Base-by-base conservation (phyloP, 2,329 filamentous ascomycete genomes). In the Trichoderma sp. region DNA sequence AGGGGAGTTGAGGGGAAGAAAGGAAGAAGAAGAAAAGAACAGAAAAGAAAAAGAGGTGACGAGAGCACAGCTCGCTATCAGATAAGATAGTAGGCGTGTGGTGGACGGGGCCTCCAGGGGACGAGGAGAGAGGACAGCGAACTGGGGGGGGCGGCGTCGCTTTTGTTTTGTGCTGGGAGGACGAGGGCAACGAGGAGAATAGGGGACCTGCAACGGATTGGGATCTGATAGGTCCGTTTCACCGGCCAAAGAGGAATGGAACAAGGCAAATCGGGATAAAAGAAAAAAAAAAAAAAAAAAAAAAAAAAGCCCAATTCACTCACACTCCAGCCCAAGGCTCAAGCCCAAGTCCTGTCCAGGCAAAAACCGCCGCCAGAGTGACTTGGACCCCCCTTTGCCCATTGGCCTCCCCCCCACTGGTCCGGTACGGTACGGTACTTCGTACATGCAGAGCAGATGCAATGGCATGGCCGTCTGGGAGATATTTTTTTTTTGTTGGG, bases 61-160 rank as follows among this genome's bases (percentile, higher is more conserved):
- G 42, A 48, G 57, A 60, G 60, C 60, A 64, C 60, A 64, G 60
- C 60, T 64, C 60, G 37, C 52, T 57, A 65, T 65, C 64, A 34
- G 54, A 66, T 58, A 58, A 66, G 64, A 66, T 57, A 22, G 39
- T n/a, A 59, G 42, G 53, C 37, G 53, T 42, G 22, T 59, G 42
- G 37, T 57, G 29, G 32, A 59, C n/a, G 39, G 61, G 45, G 50
- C 61, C 50, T 42, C 60, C 35, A 42, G 25, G 34, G 48, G 34
- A 39, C 25, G 59, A 64, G 50, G 35, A 34, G 22, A 37, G 59
- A 63, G 32, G 52, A 12, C 22, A 35, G 22, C 59, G 17, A 52
- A 52, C 59, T 27, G 34, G 60, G 48, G 48, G 57, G 60, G 42
- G 27, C 37, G 35, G 27, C 34, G 52, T 56, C 27, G 50, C 25